Conservation (phyloP, 2,329 filamentous ascomycete genomes). For the Elsinoe fawcettii region DNA sequence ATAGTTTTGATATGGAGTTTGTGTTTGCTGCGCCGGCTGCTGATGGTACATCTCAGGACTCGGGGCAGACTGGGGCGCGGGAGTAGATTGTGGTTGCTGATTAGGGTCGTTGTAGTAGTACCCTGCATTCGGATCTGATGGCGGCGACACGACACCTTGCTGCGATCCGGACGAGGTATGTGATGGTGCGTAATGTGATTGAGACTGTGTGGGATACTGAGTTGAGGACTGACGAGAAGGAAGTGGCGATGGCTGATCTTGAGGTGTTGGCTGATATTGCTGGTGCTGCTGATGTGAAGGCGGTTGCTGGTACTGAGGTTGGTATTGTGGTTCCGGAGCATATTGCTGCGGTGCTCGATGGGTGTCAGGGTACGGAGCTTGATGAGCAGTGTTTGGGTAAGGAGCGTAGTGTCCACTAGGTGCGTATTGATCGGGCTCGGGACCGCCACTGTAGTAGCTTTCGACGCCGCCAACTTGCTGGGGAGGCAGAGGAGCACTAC, state of each 20-base stretch:
- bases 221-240: slow-evolving; percentile 29
- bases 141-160: slow-evolving; percentile 24
- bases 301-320: slow-evolving; percentile 29
- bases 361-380: slow-evolving; percentile 30
- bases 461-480: slow-evolving; percentile 52
- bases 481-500: slow-evolving; percentile 42
- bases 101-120: slow-evolving; percentile 49
- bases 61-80: slow-evolving; percentile 22
- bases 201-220: slow-evolving; percentile 26
- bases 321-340: slow-evolving; percentile 25
- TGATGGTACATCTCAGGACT: slow-evolving; percentile 30
- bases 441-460: slow-evolving; percentile 65
- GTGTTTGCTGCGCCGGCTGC: slow-evolving; percentile 26
- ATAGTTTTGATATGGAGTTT: slow-evolving; percentile 23
- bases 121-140: slow-evolving; percentile 47
- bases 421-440: slow-evolving; percentile 39
- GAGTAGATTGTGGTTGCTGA: slow-evolving; percentile 18
- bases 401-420: slow-evolving; percentile 48
- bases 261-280: slow-evolving; percentile 20
- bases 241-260: slow-evolving; percentile 27
- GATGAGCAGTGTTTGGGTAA: slow-evolving; percentile 26
- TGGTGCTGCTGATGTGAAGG: slow-evolving; percentile 18
- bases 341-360: slow-evolving; percentile 31
- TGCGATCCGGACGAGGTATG: slow-evolving; percentile 25
- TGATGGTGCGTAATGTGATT: slow-evolving; percentile 32